Percentiles rank a stretch among this genome's conserved stretches.
phyloP scores from a whole-genome alignment of 257 asterid genomes.

The Ocimum tenuiflorum region DNA sequence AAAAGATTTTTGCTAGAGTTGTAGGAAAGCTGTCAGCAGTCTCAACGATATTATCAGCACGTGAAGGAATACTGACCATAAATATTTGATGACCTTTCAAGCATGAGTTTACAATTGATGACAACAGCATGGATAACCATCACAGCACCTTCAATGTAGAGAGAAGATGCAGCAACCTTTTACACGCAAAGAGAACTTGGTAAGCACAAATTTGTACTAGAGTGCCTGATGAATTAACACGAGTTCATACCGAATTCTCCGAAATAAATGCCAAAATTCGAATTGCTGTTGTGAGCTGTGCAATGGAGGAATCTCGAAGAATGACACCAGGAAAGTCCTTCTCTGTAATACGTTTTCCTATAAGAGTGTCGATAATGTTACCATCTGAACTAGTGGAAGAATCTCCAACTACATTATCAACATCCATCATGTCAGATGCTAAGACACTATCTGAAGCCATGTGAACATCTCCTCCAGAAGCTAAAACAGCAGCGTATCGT shows the following conservation, averaged over 20 bases:
- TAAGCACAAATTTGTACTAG: conserved; percentile 16
- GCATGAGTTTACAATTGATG: conserved; percentile 84
- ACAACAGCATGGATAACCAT: conserved; percentile 92
- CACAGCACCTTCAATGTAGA: conserved; percentile 89
- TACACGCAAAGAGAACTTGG: conserved; percentile 27
- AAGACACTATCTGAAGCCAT: conserved; percentile 81
- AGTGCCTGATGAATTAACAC: conserved; percentile 13
- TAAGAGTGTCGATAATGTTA: conserved; percentile 67
- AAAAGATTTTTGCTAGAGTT: background rate
- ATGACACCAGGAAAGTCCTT: conserved; percentile 85
- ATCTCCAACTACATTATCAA: conserved; percentile 81
- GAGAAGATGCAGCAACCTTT: conserved; percentile 80
- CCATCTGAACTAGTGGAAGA: conserved; percentile 69
- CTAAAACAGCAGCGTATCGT: conserved; percentile 42
- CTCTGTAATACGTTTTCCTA: conserved; percentile 87
- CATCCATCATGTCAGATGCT: conserved; percentile 92
- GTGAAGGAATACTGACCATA: conserved; percentile 58
- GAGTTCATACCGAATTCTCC: conserved; percentile 54
- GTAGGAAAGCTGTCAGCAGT: background rate
- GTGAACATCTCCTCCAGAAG: conserved; percentile 93
- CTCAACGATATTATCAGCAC: background rate
- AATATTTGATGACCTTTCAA: conserved; percentile 85
- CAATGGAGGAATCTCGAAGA: conserved; percentile 81
- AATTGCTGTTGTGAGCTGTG: conserved; percentile 86
- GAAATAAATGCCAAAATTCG: conserved; percentile 89